phyloP scores from a whole-genome alignment of 495 filamentous ascomycete genomes.

The Chaetomidium leptoderma region DNA sequence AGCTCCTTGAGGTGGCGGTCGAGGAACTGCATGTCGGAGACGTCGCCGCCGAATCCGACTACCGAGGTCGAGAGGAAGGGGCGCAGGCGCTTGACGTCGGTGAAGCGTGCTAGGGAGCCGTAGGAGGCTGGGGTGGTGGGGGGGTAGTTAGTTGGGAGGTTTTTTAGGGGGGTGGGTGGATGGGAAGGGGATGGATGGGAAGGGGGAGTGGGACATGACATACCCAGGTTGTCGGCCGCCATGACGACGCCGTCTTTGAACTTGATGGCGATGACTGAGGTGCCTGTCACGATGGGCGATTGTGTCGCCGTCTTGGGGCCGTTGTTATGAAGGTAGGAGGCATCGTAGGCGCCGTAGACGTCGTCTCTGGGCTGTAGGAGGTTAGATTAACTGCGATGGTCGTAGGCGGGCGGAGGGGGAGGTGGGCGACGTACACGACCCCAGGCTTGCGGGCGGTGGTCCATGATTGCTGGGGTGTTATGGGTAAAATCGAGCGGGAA shows the following conservation, averaged over 20 bases:
- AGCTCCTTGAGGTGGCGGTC: slow-evolving; percentile 83
- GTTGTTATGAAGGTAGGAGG: slow-evolving; percentile 66
- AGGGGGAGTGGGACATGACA: slow-evolving; percentile 5
- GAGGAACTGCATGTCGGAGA: slow-evolving; percentile 97
- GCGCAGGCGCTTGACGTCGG: slow-evolving; percentile 85
- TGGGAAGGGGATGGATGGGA: neutral
- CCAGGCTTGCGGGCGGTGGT: slow-evolving; percentile 94
- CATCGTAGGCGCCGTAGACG: slow-evolving; percentile 88
- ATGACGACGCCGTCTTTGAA: slow-evolving; percentile 95
- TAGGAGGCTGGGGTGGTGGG: slow-evolving; percentile 67
- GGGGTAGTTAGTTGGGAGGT: slow-evolving; percentile 3
- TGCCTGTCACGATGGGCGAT: slow-evolving; percentile 88
- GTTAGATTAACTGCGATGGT: slow-evolving; percentile 11
- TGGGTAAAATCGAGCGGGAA: slow-evolving; percentile 4
- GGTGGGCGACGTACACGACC: slow-evolving; percentile 65
- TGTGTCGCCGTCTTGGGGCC: slow-evolving; percentile 81
- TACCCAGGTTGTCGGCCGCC: slow-evolving; percentile 94
- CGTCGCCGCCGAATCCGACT: slow-evolving; percentile 87
- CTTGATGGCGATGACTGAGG: slow-evolving; percentile 89
- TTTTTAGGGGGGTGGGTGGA: slow-evolving; percentile 13
- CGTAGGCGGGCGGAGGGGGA: neutral
- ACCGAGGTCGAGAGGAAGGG: slow-evolving; percentile 73
- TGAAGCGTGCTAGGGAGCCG: slow-evolving; percentile 93
- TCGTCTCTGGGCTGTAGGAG: slow-evolving; percentile 78
- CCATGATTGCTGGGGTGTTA: slow-evolving; percentile 53